Conservation (phyloP, 2,329 filamentous ascomycete species). For the Nemania sp. region DNA sequence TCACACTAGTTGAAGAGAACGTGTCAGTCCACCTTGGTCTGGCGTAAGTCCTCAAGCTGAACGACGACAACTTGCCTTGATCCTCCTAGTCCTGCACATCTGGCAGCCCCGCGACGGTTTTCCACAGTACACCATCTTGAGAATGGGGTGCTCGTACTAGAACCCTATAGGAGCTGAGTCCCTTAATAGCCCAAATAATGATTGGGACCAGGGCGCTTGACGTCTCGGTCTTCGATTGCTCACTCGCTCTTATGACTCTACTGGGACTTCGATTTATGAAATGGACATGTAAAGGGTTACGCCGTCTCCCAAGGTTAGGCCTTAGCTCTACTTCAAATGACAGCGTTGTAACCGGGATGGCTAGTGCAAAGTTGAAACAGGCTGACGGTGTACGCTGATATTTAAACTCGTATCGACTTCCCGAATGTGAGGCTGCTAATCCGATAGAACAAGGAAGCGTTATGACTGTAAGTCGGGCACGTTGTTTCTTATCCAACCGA, state of each 20-base stretch:
- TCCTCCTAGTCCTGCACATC: slow-evolving; percentile 78
- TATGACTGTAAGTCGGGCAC: slow-evolving; percentile 5
- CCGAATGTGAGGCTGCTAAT: not conserved
- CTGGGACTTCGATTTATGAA: slow-evolving; percentile 1
- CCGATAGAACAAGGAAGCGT: not conserved
- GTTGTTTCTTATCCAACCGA: slow-evolving; percentile 18
- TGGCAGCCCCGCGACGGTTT: slow-evolving; percentile 77
- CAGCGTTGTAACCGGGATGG: not conserved
- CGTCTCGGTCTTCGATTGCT: not conserved
- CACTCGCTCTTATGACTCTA: not conserved
- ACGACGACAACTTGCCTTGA: slow-evolving; percentile 68
- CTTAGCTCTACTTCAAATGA: slow-evolving; percentile 8
- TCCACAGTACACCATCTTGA: slow-evolving; percentile 72
- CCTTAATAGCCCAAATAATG: not conserved
- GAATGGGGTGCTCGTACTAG: not conserved
- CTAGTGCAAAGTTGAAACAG: not conserved
- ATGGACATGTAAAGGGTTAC: slow-evolving; percentile 4
- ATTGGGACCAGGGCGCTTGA: not conserved
- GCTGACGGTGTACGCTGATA: slow-evolving; percentile 6
- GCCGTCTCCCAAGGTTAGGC: not conserved
- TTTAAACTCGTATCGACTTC: not conserved
- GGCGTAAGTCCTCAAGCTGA: not conserved
- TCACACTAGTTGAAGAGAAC: slow-evolving; percentile 64
- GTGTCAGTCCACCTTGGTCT: slow-evolving; percentile 37
- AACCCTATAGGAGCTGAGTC: not conserved